A percentile compares a stretch with the other conserved stretches of the same genome.
Evolutionary conservation across 2,329 filamentous ascomycete genomes (phyloP).

Genomic region (Fusarium sulawesiense): DNA sequence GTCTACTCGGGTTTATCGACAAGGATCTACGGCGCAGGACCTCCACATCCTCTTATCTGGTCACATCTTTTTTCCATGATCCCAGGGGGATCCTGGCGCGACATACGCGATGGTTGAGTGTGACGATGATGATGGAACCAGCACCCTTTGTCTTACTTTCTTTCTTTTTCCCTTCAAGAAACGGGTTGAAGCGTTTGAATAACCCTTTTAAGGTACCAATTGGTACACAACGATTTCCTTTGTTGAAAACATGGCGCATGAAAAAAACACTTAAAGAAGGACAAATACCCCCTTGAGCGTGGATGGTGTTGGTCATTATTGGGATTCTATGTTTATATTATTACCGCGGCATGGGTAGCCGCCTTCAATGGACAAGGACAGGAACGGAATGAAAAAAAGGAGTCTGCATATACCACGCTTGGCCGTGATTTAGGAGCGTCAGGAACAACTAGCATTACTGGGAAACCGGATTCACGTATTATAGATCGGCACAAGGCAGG

Average conservation of each 20-base stretch:
- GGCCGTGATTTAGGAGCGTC: slow-evolving; percentile 42
- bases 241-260: slow-evolving; percentile 46
- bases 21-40: slow-evolving; percentile 25
- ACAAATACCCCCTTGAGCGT: slow-evolving; percentile 49
- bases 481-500: slow-evolving; percentile 46
- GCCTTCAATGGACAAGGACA: slow-evolving; percentile 31
- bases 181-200: slow-evolving; percentile 40
- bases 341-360: slow-evolving; percentile 27
- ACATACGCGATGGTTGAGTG: slow-evolving; percentile 29
- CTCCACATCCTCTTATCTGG: slow-evolving; percentile 3
- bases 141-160: slow-evolving; percentile 13
- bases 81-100: slow-evolving; percentile 39
- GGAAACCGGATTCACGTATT: slow-evolving; percentile 43
- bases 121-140: slow-evolving; percentile 23
- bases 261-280: slow-evolving; percentile 48
- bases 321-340: slow-evolving; percentile 36
- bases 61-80: slow-evolving; percentile 35
- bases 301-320: slow-evolving; percentile 44
- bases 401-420: slow-evolving; percentile 45
- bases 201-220: slow-evolving; percentile 34
- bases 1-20: slow-evolving; percentile 22
- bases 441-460: slow-evolving; percentile 43
- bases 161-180: slow-evolving; percentile 26
- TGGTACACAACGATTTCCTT: slow-evolving; percentile 41
- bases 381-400: slow-evolving; percentile 44